Percentiles rank a stretch among this genome's conserved stretches.
Conservation (phyloP, 768 basidiomycete genomes). For the Tulasnella sp. region DNA sequence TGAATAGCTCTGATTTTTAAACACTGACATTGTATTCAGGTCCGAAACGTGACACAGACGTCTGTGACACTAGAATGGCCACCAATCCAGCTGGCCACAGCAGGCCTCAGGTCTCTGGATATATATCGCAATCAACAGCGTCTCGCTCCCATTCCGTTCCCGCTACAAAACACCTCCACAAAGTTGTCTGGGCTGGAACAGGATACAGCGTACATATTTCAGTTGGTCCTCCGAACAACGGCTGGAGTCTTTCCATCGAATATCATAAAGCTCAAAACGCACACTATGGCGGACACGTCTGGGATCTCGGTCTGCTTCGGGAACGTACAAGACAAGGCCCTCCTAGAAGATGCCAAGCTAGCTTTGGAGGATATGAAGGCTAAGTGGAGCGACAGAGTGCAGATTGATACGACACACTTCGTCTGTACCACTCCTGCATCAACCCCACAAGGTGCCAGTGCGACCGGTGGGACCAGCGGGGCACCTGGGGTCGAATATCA, state of each 20-base stretch:
- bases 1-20: neutral
- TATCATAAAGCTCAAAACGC: conserved; percentile 69
- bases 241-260: conserved; percentile 87
- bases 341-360: conserved; percentile 71
- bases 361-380: conserved; percentile 80
- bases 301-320: conserved; percentile 95
- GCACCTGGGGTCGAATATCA: conserved; percentile 84
- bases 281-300: conserved; percentile 90
- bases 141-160: conserved; percentile 73
- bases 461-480: conserved; percentile 39
- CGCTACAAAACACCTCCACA: conserved; percentile 73
- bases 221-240: conserved; percentile 83
- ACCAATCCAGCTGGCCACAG: conserved; percentile 65
- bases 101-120: conserved; percentile 78
- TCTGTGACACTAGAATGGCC: conserved; percentile 97
- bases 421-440: conserved; percentile 83
- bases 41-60: conserved; percentile 93
- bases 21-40: conserved; percentile 30
- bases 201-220: conserved; percentile 84
- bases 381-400: conserved; percentile 83
- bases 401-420: conserved; percentile 97
- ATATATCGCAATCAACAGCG: conserved; percentile 89
- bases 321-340: conserved; percentile 61
- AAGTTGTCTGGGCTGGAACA: conserved; percentile 75
- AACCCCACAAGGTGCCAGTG: conserved; percentile 46